Conservation (phyloP, 2,329 filamentous ascomycete genomes). For the Ophiocordyceps camponoti-saundersi region DNA sequence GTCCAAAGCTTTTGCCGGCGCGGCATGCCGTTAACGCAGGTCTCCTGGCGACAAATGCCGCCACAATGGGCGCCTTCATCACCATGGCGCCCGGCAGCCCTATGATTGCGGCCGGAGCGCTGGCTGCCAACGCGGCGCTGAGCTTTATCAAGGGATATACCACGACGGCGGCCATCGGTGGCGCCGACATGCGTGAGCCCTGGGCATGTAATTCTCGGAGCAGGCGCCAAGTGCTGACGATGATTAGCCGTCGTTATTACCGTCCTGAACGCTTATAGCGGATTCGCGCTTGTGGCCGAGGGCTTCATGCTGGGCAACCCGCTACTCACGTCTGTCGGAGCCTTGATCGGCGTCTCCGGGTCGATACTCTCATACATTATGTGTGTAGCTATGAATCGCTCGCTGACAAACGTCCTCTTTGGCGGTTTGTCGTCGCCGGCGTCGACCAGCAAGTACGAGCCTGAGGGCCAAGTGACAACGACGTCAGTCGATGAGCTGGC, state of each 20-base stretch:
- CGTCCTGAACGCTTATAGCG: slow-evolving; percentile 78
- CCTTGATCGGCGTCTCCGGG: slow-evolving; percentile 74
- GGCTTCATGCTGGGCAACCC: slow-evolving; percentile 86
- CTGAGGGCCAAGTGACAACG: slow-evolving; percentile 64
- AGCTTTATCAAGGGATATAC: slow-evolving; percentile 80
- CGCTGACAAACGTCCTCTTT: slow-evolving; percentile 76
- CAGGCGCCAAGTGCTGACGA: slow-evolving; percentile 3
- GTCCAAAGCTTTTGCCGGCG: slow-evolving; percentile 54
- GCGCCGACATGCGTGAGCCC: slow-evolving; percentile 66
- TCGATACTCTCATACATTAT: slow-evolving; percentile 78
- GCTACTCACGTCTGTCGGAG: slow-evolving; percentile 68
- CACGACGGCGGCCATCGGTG: slow-evolving; percentile 75
- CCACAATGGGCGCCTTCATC: slow-evolving; percentile 71
- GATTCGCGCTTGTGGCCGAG: slow-evolving; percentile 78
- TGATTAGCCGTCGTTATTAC: slow-evolving; percentile 60
- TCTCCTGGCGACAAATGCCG: slow-evolving; percentile 58
- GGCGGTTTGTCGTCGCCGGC: slow-evolving; percentile 48
- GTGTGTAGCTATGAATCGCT: slow-evolving; percentile 85
- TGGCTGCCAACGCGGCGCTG: slow-evolving; percentile 59
- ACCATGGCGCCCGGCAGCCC: slow-evolving; percentile 69
- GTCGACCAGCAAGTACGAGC: slow-evolving; percentile 46
- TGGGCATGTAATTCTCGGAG: not conserved
- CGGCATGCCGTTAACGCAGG: slow-evolving; percentile 60
- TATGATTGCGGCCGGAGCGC: slow-evolving; percentile 58
- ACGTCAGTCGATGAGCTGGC: slow-evolving; percentile 68